These are phyloP conservation scores for Sugiyamaella qingdaonensis DNA, from an alignment of 805 yeast species.

Conservation along the genomic window DNA sequence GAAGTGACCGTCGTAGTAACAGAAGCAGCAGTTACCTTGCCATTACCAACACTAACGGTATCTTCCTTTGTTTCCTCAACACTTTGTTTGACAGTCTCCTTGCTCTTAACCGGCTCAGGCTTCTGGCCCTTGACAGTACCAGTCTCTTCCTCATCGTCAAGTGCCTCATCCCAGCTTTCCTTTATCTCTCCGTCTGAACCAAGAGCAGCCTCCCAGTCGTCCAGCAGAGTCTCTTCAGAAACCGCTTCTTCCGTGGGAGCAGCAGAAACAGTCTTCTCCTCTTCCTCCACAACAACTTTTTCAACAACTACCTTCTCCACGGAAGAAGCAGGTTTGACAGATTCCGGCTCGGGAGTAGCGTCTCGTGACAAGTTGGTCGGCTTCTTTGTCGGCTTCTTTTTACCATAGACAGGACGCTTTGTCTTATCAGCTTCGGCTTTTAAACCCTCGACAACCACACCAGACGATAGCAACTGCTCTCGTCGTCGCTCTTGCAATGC, in stretches of 20 bases:
- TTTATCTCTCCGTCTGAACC: conserved; percentile 53
- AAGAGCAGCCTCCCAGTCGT: conserved; percentile 78
- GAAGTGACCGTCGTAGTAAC: conserved; percentile 24
- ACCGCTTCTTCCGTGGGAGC: conserved; percentile 27
- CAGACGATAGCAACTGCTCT: conserved; percentile 71
- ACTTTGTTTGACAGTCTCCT: conserved; percentile 25
- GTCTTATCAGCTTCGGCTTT: conserved; percentile 44
- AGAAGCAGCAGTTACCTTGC: conserved; percentile 30
- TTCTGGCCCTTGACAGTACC: conserved; percentile 21
- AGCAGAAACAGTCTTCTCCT: conserved; percentile 15
- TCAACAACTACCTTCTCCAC: background rate
- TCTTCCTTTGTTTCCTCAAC: conserved; percentile 19
- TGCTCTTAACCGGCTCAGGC: conserved; percentile 12
- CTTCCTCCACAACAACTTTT: conserved; percentile 3
- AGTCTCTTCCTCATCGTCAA: conserved; percentile 17
- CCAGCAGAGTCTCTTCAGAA: conserved; percentile 59
- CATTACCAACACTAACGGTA: conserved; percentile 19
- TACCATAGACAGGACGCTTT: conserved; percentile 44
- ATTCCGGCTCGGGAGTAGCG: conserved; percentile 17
- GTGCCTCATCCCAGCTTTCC: conserved; percentile 30
- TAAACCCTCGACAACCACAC: conserved; percentile 73
- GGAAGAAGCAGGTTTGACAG: conserved; percentile 16
- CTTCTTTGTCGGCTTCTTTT: conserved; percentile 36
- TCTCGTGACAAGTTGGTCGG: conserved; percentile 13
- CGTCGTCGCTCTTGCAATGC: conserved; percentile 83